phyloP scores from a whole-genome alignment of 2,329 filamentous ascomycete species.

The Fusarium stilboides region DNA sequence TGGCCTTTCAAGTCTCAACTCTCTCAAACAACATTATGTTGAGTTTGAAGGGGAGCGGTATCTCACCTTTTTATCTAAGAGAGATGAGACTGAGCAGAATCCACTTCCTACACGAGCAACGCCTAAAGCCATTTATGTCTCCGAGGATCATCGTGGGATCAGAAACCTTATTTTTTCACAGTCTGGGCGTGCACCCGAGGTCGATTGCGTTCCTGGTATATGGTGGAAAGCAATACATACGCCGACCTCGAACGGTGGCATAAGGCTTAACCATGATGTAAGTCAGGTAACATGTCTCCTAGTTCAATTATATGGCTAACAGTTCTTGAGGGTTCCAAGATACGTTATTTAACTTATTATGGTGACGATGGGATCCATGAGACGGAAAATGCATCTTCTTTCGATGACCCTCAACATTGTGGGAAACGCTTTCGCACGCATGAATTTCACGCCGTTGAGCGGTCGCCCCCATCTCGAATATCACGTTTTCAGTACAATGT shows the following conservation, averaged over 20 bases:
- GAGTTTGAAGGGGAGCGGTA: neutral
- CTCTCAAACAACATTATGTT: neutral
- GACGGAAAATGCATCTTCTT: neutral
- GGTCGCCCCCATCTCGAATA: neutral
- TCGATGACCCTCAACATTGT: neutral
- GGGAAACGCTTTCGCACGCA: no score
- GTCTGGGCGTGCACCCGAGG: neutral
- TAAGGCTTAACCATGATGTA: no score
- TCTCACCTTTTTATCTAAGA: neutral
- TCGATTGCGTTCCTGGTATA: no score
- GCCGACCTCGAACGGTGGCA: no score
- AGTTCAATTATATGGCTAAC: no score
- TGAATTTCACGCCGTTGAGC: no score
- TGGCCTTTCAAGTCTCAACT: neutral
- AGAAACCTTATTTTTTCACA: neutral
- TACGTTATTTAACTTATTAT: no score
- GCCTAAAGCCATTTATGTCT: neutral
- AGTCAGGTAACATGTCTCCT: no score
- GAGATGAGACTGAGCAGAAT: no score
- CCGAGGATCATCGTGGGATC: neutral
- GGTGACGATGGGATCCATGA: no score
- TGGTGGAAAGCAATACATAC: no score
- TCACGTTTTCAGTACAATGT: constrained; percentile 3
- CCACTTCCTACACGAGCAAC: neutral
- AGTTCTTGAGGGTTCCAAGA: no score